A percentile compares a stretch with the other conserved stretches of the same genome.
phyloP scores from a whole-genome alignment of 805 yeast genomes.

The Ogataea degrootiae region DNA sequence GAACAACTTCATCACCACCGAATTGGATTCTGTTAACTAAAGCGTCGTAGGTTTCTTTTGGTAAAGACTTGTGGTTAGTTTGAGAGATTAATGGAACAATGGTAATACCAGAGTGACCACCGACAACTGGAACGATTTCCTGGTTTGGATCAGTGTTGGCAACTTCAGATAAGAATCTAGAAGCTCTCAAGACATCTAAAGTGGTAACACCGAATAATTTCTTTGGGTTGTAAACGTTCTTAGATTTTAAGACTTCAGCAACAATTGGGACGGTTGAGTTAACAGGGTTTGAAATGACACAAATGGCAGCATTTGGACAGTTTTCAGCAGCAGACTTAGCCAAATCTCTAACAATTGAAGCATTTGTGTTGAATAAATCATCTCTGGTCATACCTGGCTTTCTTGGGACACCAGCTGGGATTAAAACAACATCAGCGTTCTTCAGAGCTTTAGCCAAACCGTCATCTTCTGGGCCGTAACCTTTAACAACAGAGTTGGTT shows the following conservation, averaged over 20 bases:
- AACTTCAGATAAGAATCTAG: slow-evolving; percentile 71
- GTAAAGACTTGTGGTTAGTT: slow-evolving; percentile 61
- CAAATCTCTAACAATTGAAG: slow-evolving; percentile 89
- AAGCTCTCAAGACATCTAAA: slow-evolving; percentile 84
- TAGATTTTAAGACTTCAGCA: slow-evolving; percentile 81
- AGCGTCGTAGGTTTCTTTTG: slow-evolving; percentile 59
- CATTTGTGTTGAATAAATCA: slow-evolving; percentile 93
- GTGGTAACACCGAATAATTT: slow-evolving; percentile 95
- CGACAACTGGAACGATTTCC: slow-evolving; percentile 83
- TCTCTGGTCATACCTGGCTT: slow-evolving; percentile 99
- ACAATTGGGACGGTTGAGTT: slow-evolving; percentile 97
- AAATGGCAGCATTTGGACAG: slow-evolving; percentile 80
- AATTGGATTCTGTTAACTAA: slow-evolving; percentile 88
- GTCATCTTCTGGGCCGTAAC: slow-evolving; percentile 78
- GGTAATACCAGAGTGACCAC: slow-evolving; percentile 97
- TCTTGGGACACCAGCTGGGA: slow-evolving; percentile 98
- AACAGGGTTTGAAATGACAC: slow-evolving; percentile 90
- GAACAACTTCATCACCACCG: slow-evolving; percentile 87
- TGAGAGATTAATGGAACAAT: slow-evolving; percentile 91
- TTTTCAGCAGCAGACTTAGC: slow-evolving; percentile 79
- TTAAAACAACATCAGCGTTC: slow-evolving; percentile 80
- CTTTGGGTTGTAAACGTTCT: slow-evolving; percentile 87
- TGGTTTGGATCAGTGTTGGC: slow-evolving; percentile 69
- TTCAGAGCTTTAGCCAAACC: slow-evolving; percentile 66
- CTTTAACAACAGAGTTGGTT: slow-evolving; percentile 83